Conservation (phyloP, 352 stramenopile genomes). For the Nothophytophthora sp. region DNA sequence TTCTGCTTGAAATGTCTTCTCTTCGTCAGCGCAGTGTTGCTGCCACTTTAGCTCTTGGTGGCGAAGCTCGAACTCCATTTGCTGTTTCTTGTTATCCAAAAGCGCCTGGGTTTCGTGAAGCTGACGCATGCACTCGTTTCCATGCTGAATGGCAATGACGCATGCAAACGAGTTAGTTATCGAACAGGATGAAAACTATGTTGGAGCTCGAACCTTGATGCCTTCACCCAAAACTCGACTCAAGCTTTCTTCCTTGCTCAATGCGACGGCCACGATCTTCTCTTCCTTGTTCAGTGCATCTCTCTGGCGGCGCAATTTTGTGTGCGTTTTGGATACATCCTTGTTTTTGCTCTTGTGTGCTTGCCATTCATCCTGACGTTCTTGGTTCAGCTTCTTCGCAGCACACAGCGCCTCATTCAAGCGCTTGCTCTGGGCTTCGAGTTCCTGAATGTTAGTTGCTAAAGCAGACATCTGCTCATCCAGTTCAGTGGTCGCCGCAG, state of each 20-base stretch:
- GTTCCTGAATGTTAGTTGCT: conserved; percentile 19
- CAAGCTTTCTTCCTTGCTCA: conserved; percentile 23
- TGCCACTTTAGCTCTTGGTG: conserved; percentile 27
- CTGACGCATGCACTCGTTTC: conserved; percentile 13
- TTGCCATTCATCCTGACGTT: conserved; percentile 14
- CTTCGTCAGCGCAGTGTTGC: conserved; percentile 26
- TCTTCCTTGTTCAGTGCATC: conserved; percentile 21
- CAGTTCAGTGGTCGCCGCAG: conserved; percentile 7
- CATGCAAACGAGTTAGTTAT: not conserved
- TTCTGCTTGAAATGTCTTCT: conserved; percentile 23
- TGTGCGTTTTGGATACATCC: conserved; percentile 11
- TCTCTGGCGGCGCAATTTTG: conserved; percentile 25
- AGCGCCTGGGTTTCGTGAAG: conserved; percentile 11
- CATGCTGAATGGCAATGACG: too few species aligned
- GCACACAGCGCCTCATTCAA: conserved; percentile 7
- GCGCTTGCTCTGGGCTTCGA: conserved; percentile 13
- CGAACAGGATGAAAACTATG: not conserved
- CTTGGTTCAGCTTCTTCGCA: conserved; percentile 14
- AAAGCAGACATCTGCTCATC: conserved; percentile 19
- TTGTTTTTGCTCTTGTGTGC: conserved; percentile 22
- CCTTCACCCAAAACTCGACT: conserved; percentile 25
- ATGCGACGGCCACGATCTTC: conserved; percentile 6
- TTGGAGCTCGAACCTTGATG: conserved; percentile 36
- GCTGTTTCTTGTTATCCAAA: conserved; percentile 11
- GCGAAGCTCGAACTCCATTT: conserved; percentile 32